Evolutionary conservation across 2,329 filamentous ascomycete genomes (phyloP), one percentile per base, ranked within the genome.

Genomic region (Gnomoniopsis sp.): DNA sequence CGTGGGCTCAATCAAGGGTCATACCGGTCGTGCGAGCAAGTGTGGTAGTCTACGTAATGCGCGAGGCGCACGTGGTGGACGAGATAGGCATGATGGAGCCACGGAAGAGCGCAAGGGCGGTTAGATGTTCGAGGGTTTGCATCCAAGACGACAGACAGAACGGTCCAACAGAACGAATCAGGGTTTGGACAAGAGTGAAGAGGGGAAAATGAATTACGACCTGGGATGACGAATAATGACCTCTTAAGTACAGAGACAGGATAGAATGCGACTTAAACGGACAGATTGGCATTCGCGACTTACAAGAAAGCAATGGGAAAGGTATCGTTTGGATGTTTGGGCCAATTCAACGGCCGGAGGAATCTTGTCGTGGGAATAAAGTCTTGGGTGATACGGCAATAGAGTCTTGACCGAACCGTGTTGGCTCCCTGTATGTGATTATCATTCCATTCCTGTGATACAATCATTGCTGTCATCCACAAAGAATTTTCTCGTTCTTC

Each of bases 81-180:
- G 44, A 15, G 44, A 51, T 48, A 47, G 48, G n/a, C 53, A 26
- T 6, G 33, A 6, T 53, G 41, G 55, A 10, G 36, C 46, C 36
- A 43, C 51, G 12, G 59, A 59, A 43, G 59, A 61, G 21, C 55
- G 55, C 17, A 61, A 59, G 55, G 59, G 59, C 8, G 59, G 59
- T 46, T 61, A 43, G 56, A 19, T 21, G 30, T 14, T 7, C 8
- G 8, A 33, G 36, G 21, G 22, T 30, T 4, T 30, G 6, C 15
- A 33, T 6, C 4, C 19, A 3, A 2, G 3, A n/a, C 10, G 26
- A 26, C 3, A 15, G 22, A 8, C 23, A 21, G 6, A 10, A 43
- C 2, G 22, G 44, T 4, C 6, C 22, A 2, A 10, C 15, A 44
- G n/a, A 17, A 19, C 2, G 15, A n/a, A 2, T 2, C 2, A 11